Conservation (phyloP, 257 asterid species). For the Scutellaria baicalensis region DNA sequence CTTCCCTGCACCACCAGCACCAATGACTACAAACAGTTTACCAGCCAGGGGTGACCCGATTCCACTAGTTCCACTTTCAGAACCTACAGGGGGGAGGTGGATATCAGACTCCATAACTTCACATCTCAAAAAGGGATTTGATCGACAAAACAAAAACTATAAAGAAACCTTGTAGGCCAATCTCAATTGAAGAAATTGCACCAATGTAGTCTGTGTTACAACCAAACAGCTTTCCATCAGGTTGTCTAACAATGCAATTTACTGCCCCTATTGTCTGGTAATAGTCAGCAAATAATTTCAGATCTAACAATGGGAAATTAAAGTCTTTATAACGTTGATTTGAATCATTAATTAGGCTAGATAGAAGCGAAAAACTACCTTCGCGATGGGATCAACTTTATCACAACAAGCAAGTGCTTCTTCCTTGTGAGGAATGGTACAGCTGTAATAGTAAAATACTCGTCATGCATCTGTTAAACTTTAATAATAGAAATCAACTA, state of each 20-base stretch:
- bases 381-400: conserved; percentile 83
- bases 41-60: conserved; percentile 65
- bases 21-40: conserved; percentile 76
- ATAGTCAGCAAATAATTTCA: conserved; percentile 11
- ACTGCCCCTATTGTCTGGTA: conserved; percentile 88
- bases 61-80: conserved; percentile 18
- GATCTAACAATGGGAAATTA: conserved; percentile 3
- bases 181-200: conserved; percentile 91
- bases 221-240: conserved; percentile 85
- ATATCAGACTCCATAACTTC: conserved; percentile 3
- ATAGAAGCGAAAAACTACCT: conserved; percentile 42
- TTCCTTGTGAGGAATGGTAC: conserved; percentile 96
- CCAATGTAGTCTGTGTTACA: conserved; percentile 93
- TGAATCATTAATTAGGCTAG: background rate
- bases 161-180: conserved; percentile 62
- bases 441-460: conserved; percentile 42
- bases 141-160: conserved; percentile 1
- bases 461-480: background rate
- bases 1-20: conserved; percentile 99
- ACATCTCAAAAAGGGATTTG: background rate
- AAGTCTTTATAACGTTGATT: background rate
- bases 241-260: conserved; percentile 62
- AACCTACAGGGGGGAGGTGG: conserved; percentile 28
- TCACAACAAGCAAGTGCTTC: conserved; percentile 62
- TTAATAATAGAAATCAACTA: background rate